These are phyloP conservation scores for Schizopora paradoxa DNA, from an alignment of 1,284 basidiomycete genomes.

Conservation along the genomic window DNA sequence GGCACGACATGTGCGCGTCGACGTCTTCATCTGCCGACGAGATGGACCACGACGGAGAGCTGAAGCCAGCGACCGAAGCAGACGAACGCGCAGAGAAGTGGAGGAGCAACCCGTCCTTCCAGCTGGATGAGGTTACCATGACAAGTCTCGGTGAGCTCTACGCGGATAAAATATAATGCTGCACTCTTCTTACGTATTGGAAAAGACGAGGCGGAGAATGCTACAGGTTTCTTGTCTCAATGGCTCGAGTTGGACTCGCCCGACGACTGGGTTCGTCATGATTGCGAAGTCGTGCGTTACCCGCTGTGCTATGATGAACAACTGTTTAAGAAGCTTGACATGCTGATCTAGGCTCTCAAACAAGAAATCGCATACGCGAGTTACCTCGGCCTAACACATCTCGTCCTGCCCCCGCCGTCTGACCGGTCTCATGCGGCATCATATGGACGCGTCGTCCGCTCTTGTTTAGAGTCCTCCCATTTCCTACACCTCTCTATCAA, in stretches of 20 bases:
- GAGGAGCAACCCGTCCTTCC: constrained; percentile 79
- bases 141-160: constrained; percentile 67
- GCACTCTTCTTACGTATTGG: constrained; percentile 1
- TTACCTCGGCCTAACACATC: constrained; percentile 82
- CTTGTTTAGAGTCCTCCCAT: constrained; percentile 64
- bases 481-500: constrained; percentile 77
- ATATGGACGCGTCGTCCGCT: constrained; percentile 87
- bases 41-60: constrained; percentile 38
- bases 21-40: constrained; percentile 38
- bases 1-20: constrained; percentile 84
- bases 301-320: neutral
- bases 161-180: constrained; percentile 2
- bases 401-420: constrained; percentile 87
- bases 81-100: constrained; percentile 83
- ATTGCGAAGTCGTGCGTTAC: constrained; percentile 82
- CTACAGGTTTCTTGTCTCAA: constrained; percentile 78
- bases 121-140: constrained; percentile 83
- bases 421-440: constrained; percentile 83
- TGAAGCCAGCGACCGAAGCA: constrained; percentile 47
- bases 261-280: constrained; percentile 93
- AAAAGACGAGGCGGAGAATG: constrained; percentile 80
- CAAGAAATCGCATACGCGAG: constrained; percentile 93
- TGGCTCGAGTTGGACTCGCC: constrained; percentile 95
- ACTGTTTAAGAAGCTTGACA: neutral
- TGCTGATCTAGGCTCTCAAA: constrained; percentile 66